A percentile compares a stretch with the other conserved stretches of the same genome.
These are phyloP conservation scores for Botrytis squamosa DNA, from an alignment of 2,329 filamentous ascomycete genomes.

Conservation along the genomic window DNA sequence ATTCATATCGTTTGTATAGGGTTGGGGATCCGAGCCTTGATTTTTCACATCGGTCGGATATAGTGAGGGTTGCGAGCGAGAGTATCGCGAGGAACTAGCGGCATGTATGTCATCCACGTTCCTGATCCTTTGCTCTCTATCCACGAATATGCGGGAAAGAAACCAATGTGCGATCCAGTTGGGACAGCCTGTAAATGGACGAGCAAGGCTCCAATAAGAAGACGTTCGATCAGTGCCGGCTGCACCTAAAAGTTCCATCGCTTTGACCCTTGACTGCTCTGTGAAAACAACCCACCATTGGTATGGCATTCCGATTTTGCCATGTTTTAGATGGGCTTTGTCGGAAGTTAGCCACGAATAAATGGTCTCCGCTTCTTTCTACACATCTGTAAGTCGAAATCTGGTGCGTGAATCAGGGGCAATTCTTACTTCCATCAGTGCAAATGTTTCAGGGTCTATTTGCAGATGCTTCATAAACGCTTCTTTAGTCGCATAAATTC, in stretches of 20 bases:
- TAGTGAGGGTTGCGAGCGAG: too few relatives aligned
- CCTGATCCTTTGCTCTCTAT: background rate
- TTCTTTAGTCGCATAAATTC: slow-evolving; percentile 37
- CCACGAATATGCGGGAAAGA: slow-evolving; percentile 29
- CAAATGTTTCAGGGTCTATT: slow-evolving; percentile 32
- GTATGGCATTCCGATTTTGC: slow-evolving; percentile 30
- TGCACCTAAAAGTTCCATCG: slow-evolving; percentile 31
- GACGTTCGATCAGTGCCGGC: slow-evolving; percentile 28
- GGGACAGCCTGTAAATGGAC: slow-evolving; percentile 25
- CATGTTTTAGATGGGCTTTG: too few relatives aligned
- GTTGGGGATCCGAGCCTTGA: too few relatives aligned
- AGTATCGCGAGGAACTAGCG: too few relatives aligned
- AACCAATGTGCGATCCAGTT: slow-evolving; percentile 40
- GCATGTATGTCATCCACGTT: too few relatives aligned
- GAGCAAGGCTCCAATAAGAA: slow-evolving; percentile 36
- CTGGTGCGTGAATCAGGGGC: too few relatives aligned
- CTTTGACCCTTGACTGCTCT: slow-evolving; percentile 35
- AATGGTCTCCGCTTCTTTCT: slow-evolving; percentile 37
- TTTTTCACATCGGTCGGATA: too few relatives aligned
- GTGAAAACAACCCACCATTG: slow-evolving; percentile 37
- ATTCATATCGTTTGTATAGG: too few relatives aligned
- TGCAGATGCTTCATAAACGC: slow-evolving; percentile 34
- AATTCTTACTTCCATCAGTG: slow-evolving; percentile 36
- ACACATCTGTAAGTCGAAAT: background rate
- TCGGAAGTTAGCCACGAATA: slow-evolving; percentile 35